Percentiles rank a stretch among this genome's conserved stretches.
These are phyloP conservation scores for Cercospora sp. DNA, from an alignment of 2,329 filamentous ascomycete genomes.

Conservation along the genomic window DNA sequence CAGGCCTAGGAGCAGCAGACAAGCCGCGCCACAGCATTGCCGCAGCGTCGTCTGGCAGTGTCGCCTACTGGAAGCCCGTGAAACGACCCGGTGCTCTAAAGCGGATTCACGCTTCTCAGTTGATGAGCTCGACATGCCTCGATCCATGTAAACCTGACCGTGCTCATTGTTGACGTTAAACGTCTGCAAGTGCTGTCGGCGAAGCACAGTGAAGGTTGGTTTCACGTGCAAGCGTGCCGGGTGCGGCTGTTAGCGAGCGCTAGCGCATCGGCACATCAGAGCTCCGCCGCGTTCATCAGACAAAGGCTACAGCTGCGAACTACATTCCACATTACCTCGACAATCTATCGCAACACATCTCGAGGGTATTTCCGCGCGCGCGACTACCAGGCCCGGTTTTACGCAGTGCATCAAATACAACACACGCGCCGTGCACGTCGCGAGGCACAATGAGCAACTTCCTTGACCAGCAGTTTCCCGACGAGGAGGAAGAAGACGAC, in stretches of 20 bases:
- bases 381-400: neutral
- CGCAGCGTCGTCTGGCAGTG: neutral
- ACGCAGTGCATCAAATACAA: neutral
- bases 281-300: conserved; percentile 1
- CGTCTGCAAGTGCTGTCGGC: neutral
- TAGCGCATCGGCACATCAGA: neutral
- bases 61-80: neutral
- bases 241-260: neutral
- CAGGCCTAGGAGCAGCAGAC: neutral
- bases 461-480: conserved; percentile 54
- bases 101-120: neutral
- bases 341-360: neutral
- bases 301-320: conserved; percentile 1
- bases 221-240: conserved; percentile 6
- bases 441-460: conserved; percentile 42
- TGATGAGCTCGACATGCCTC: neutral
- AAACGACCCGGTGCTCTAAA: neutral
- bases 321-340: neutral
- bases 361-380: neutral
- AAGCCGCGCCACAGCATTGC: neutral
- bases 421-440: neutral
- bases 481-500: conserved; percentile 75
- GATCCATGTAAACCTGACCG: neutral
- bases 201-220: neutral
- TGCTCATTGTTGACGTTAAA: neutral